phyloP scores from a whole-genome alignment of 1,139 yeast species.

The Yamadazyma trypodendri region DNA sequence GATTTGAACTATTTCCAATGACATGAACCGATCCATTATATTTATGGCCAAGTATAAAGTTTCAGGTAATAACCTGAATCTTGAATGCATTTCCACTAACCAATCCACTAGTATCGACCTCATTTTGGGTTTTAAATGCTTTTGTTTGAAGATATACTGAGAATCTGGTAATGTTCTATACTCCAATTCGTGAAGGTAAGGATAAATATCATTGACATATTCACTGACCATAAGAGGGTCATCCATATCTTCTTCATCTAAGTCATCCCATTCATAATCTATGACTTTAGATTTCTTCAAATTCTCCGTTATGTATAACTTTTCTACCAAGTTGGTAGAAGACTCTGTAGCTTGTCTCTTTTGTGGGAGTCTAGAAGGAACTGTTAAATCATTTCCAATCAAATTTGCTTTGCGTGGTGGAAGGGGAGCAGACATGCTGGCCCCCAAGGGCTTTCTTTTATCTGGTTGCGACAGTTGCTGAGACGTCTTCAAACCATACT shows the following conservation, averaged over 20 bases:
- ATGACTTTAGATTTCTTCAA: constrained; percentile 37
- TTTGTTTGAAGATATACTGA: constrained; percentile 70
- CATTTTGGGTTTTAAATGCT: constrained; percentile 78
- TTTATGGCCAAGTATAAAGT: constrained; percentile 86
- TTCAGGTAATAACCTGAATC: constrained; percentile 86
- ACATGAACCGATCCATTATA: constrained; percentile 87
- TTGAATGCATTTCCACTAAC: constrained; percentile 89
- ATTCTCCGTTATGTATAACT: constrained; percentile 27
- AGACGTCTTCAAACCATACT: constrained; percentile 24
- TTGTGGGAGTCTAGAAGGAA: constrained; percentile 50
- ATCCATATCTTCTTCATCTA: constrained; percentile 85
- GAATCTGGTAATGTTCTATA: constrained; percentile 75
- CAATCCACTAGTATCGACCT: constrained; percentile 90
- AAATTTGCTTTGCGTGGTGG: constrained; percentile 15
- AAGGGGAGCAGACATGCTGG: constrained; percentile 29
- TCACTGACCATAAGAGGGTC: constrained; percentile 97
- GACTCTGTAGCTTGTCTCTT: constrained; percentile 59
- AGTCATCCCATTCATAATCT: constrained; percentile 79
- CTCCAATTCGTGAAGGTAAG: constrained; percentile 74
- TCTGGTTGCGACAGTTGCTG: constrained; percentile 5
- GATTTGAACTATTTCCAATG: constrained; percentile 74
- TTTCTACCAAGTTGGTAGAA: constrained; percentile 49
- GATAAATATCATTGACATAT: constrained; percentile 84
- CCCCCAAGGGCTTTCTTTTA: constrained; percentile 31
- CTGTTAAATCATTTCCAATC: constrained; percentile 15